Evolutionary conservation across 2,329 filamentous ascomycete genomes (phyloP).

Genomic region (Penicillium hordei): DNA sequence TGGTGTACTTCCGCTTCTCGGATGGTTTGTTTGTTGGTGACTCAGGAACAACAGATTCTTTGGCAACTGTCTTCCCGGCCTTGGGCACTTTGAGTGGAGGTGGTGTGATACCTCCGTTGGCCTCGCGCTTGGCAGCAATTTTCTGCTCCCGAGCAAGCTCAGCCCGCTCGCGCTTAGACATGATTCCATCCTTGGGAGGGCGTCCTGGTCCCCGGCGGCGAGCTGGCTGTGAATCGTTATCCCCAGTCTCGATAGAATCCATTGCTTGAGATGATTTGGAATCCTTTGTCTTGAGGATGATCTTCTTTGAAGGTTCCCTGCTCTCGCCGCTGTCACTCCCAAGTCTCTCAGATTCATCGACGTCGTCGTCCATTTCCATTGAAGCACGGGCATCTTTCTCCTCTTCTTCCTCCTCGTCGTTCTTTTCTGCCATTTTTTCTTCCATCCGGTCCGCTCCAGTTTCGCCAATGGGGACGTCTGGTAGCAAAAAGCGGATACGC

Average conservation of each 20-base stretch:
- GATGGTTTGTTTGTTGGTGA: slow-evolving; percentile 38
- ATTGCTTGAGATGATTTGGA: slow-evolving; percentile 27
- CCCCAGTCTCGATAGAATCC: slow-evolving; percentile 33
- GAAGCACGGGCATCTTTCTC: slow-evolving; percentile 33
- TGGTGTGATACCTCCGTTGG: slow-evolving; percentile 49
- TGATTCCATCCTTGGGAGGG: slow-evolving; percentile 66
- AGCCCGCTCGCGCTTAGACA: slow-evolving; percentile 63
- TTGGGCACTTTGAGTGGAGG: slow-evolving; percentile 36
- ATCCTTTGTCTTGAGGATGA: slow-evolving; percentile 34
- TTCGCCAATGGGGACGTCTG: slow-evolving; percentile 50
- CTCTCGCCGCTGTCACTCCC: slow-evolving; percentile 29
- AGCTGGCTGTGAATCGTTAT: slow-evolving; percentile 41
- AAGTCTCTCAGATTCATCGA: slow-evolving; percentile 32
- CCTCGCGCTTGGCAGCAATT: slow-evolving; percentile 48
- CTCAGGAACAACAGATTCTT: slow-evolving; percentile 38
- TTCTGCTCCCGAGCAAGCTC: slow-evolving; percentile 56
- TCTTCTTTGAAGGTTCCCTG: slow-evolving; percentile 31
- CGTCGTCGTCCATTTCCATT: slow-evolving; percentile 45
- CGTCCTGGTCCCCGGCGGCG: slow-evolving; percentile 58
- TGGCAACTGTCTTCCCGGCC: slow-evolving; percentile 32
- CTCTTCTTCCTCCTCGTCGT: slow-evolving; percentile 24
- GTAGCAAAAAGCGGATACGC: slow-evolving; percentile 57
- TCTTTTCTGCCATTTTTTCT: slow-evolving; percentile 41
- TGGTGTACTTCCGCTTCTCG: slow-evolving; percentile 52
- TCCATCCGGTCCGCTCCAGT: slow-evolving; percentile 49